phyloP scores from a whole-genome alignment of 1,139 yeast genomes.

The Saccharomyces hybrid region DNA sequence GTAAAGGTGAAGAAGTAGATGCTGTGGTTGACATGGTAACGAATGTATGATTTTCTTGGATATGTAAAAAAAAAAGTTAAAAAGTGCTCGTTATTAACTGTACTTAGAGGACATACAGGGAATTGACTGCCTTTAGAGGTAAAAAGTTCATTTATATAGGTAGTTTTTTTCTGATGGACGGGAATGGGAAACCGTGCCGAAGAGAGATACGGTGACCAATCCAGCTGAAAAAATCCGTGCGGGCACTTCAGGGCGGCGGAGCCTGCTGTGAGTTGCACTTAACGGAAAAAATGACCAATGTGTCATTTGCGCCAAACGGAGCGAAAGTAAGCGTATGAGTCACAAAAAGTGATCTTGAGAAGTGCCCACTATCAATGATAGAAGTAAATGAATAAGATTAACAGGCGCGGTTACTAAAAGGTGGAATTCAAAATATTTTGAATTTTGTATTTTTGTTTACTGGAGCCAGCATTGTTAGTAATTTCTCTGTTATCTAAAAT shows the following conservation, averaged over 20 bases:
- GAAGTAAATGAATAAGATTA: background rate
- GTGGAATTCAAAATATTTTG: background rate
- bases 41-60: no score
- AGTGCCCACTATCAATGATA: background rate
- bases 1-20: slow-evolving; percentile 29
- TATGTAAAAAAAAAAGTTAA: no score
- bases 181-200: background rate
- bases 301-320: no score
- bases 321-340: background rate
- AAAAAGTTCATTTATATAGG: background rate
- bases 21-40: slow-evolving; percentile 4
- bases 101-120: slow-evolving; percentile 22
- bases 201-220: slow-evolving; percentile 1
- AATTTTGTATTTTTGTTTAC: background rate
- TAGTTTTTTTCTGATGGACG: background rate
- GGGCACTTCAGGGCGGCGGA: background rate
- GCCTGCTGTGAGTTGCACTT: background rate
- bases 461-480: background rate
- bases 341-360: background rate
- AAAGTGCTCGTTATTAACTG: slow-evolving; percentile 24
- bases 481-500: slow-evolving; percentile 6
- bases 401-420: no score
- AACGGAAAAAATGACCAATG: background rate
- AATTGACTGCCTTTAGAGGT: slow-evolving; percentile 5
- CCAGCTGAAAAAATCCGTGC: background rate